Evolutionary conservation across 225 moss, liverwort and hornwort species (phyloP).

Genomic region (Marchantia paleacea): DNA sequence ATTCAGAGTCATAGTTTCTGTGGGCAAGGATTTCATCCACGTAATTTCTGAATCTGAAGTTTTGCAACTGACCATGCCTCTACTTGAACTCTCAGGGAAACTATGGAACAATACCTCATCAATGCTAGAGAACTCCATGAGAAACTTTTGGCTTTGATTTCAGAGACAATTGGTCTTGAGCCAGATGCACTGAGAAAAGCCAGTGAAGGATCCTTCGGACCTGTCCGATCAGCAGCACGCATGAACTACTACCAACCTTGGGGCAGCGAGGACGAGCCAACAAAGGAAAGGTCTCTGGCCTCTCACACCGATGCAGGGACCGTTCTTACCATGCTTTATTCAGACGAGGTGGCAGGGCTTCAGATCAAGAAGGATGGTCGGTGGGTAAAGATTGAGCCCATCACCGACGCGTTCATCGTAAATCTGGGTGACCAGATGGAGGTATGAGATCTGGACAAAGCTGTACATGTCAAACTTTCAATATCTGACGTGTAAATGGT

Average conservation of each 20-base stretch:
- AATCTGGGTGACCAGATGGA: background rate
- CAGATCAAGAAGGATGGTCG: slow-evolving; percentile 3
- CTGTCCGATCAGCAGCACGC: background rate
- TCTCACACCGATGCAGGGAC: background rate
- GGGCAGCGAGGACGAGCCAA: background rate
- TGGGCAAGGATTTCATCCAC: no score
- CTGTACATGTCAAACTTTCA: no score
- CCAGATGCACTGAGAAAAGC: background rate
- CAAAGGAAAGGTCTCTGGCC: background rate
- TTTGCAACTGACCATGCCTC: no score
- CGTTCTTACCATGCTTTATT: background rate
- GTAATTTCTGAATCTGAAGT: no score
- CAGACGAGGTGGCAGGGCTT: background rate
- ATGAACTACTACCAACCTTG: background rate
- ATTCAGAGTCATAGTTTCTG: no score
- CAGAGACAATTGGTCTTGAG: background rate
- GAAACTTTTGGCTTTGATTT: background rate
- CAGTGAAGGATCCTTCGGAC: no score
- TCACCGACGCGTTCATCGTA: background rate
- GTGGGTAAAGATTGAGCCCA: background rate
- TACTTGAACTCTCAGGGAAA: no score
- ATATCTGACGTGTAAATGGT: no score
- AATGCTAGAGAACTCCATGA: no score
- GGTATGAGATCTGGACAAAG: background rate
- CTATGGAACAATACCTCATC: no score